Evolutionary conservation across 2,329 filamentous ascomycete genomes (phyloP), one percentile per base, ranked within the genome.

Genomic region (Emergomyces orientalis): DNA sequence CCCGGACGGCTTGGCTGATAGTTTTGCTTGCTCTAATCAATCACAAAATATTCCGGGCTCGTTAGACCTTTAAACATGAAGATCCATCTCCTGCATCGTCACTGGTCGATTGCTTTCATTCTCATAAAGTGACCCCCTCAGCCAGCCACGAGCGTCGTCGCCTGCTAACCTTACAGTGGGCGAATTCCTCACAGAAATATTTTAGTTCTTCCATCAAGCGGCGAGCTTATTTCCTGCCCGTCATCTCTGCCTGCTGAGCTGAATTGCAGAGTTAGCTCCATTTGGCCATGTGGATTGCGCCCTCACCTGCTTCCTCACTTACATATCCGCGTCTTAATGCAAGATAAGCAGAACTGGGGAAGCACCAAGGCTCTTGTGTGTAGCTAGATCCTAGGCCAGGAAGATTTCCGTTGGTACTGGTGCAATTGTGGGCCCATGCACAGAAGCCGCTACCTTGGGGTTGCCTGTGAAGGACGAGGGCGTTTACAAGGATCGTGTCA

Each of bases 241-340:
- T 54, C 30, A 32, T 32, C 27, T n/a, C 51, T n/a, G 27, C 19
- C 14, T n/a, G 14, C 8, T 34, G 51, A 34, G n/a, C n/a, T 56
- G 34, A 17, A 56, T 25, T 56, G 32, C 54, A 56, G 54, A 56
- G 34, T 39, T 56, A 39, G 34, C 34, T 39, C 34, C 34, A 7
- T 56, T 56, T 41, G n/a, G 32, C 54, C 54, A 56, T 56, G 54
- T 56, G 54, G 54, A 41, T 56, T 39, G 34, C 13, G 27, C 34
- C 34, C 54, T 56, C 34, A 39, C 54, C 54, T 56, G 54, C 54
- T 56, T 56, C 34, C 34, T 56, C 34, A 39, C 54, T 11, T 41
- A 56, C 54, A 56, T 56, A 56, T 41, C 54, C 54, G 54, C 2
- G n/a, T 39, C 54, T 56, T 56, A 41, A 56, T 56, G 54, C 54